These are phyloP conservation scores for Cryptosporidium parvum DNA, from an alignment of 169 alveolate species.

Conservation along the genomic window DNA sequence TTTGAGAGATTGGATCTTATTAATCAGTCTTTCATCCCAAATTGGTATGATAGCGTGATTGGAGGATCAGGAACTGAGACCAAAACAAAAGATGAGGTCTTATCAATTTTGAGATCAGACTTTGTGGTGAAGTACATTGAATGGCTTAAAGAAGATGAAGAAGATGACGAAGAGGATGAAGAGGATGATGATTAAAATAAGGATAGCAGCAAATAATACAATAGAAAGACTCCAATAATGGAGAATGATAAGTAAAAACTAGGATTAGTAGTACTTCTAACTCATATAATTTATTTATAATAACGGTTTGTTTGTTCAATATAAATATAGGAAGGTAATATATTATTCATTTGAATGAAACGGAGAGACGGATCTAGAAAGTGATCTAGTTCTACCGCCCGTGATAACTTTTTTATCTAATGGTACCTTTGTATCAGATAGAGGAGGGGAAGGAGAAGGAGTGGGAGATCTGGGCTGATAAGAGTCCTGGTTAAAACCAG, in stretches of 20 bases:
- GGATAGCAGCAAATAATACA: not conserved
- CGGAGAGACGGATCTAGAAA: slow-evolving; percentile 58
- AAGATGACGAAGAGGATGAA: slow-evolving; percentile 4
- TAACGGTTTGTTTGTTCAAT: not conserved
- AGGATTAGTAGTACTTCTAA: slow-evolving; percentile 3
- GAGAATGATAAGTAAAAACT: not conserved
- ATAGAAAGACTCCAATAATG: not conserved
- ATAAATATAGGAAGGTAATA: not conserved
- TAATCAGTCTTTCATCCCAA: slow-evolving; percentile 44
- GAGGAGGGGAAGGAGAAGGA: not conserved
- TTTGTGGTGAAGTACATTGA: slow-evolving; percentile 39
- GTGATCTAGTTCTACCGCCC: slow-evolving; percentile 22
- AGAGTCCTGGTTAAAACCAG: not conserved
- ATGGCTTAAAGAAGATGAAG: slow-evolving; percentile 57
- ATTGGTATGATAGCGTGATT: slow-evolving; percentile 34
- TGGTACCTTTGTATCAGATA: not conserved
- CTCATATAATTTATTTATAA: not conserved
- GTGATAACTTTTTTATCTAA: not conserved
- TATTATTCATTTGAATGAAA: not conserved
- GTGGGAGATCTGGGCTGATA: not conserved
- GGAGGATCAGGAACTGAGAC: not conserved
- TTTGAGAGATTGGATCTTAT: slow-evolving; percentile 44
- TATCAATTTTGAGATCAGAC: slow-evolving; percentile 30
- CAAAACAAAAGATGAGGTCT: not conserved
- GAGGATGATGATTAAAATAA: not conserved